Conservation (phyloP, 495 filamentous ascomycete genomes). For the Beverwykella pulmonaria region DNA sequence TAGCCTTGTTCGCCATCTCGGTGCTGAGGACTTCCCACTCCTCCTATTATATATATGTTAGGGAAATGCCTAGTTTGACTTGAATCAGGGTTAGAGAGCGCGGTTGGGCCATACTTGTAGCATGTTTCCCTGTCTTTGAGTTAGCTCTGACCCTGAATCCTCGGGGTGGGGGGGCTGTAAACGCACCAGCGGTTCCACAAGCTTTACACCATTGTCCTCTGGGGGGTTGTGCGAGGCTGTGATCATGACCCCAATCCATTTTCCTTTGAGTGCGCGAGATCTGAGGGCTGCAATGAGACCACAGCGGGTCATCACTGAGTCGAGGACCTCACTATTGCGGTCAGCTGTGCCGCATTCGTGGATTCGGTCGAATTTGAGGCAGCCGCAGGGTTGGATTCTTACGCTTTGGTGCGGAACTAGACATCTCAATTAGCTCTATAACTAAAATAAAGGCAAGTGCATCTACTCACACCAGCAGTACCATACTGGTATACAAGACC, state of each 20-base stretch:
- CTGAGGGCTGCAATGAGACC: constrained; percentile 88
- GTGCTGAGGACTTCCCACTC: constrained; percentile 92
- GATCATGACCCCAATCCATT: constrained; percentile 97
- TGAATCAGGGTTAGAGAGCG: not conserved
- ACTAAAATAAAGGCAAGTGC: constrained; percentile 8
- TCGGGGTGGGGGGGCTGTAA: not conserved
- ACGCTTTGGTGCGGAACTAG: constrained; percentile 82
- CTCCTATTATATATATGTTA: constrained; percentile 46
- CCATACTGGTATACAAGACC: constrained; percentile 84
- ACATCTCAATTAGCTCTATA: constrained; percentile 34
- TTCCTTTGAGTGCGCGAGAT: constrained; percentile 81
- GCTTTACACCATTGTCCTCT: constrained; percentile 96
- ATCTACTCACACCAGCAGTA: constrained; percentile 78
- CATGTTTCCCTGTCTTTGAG: constrained; percentile 76
- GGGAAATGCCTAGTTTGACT: constrained; percentile 12
- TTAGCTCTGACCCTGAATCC: constrained; percentile 16
- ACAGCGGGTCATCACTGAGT: constrained; percentile 87
- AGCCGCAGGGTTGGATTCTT: constrained; percentile 42
- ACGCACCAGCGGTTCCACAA: constrained; percentile 88
- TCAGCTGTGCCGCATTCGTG: constrained; percentile 20
- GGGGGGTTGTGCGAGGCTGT: constrained; percentile 98
- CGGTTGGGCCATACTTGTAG: constrained; percentile 63
- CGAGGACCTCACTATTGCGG: constrained; percentile 59
- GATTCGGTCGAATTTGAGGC: not conserved
- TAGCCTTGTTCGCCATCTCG: constrained; percentile 77